A percentile compares a stretch with the other conserved stretches of the same genome.
Conservation (phyloP, 208 protist genomes). For the Spongospora subterranea region DNA sequence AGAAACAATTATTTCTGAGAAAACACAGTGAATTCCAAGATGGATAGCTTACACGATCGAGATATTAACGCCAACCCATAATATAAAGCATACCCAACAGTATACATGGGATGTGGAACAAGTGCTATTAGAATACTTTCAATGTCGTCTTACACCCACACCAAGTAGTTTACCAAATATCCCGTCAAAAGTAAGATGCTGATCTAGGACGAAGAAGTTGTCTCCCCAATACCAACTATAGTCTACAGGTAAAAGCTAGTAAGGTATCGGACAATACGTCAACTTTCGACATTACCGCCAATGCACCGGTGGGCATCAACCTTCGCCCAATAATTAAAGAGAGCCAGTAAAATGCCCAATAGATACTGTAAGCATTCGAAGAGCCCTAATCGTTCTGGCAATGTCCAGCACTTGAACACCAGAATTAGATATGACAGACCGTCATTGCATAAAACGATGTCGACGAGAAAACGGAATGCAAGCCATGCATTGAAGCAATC, state of each 20-base stretch:
- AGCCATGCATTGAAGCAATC: conserved; percentile 90
- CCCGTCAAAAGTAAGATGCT: conserved; percentile 87
- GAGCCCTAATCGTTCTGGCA: conserved; percentile 60
- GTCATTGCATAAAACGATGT: conserved; percentile 88
- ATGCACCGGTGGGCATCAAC: conserved; percentile 90
- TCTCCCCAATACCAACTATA: conserved; percentile 95
- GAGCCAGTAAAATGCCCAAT: conserved; percentile 78
- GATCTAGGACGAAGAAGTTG: conserved; percentile 92
- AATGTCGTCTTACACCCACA: not conserved
- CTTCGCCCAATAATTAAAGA: conserved; percentile 89
- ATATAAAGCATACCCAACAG: conserved; percentile 86
- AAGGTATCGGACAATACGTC: not conserved
- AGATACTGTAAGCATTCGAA: conserved; percentile 78
- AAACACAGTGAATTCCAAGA: not conserved
- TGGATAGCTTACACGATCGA: conserved; percentile 79
- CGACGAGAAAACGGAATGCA: conserved; percentile 87
- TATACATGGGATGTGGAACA: conserved; percentile 90
- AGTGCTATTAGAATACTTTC: not conserved
- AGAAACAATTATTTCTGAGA: conserved; percentile 26
- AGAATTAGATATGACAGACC: conserved; percentile 82
- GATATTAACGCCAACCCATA: conserved; percentile 87
- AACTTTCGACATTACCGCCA: conserved; percentile 69
- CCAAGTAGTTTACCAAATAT: conserved; percentile 87
- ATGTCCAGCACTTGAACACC: conserved; percentile 25
- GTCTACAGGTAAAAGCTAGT: conserved; percentile 63